These are phyloP conservation scores for Fragaria nilgerrensis DNA, from an alignment of 306 rosid species.

Conservation along the genomic window DNA sequence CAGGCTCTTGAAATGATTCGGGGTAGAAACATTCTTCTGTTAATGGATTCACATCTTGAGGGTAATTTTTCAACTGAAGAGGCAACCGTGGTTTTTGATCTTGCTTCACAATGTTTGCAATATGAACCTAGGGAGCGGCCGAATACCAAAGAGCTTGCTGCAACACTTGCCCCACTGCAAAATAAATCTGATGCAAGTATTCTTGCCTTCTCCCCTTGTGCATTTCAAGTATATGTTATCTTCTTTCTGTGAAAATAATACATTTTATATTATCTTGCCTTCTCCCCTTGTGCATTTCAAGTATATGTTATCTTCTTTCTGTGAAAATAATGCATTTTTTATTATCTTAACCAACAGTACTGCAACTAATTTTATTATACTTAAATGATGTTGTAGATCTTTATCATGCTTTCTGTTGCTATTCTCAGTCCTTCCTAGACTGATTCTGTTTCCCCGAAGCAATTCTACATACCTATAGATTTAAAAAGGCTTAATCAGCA, in stretches of 20 bases:
- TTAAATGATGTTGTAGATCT: background rate
- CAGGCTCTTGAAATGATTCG: constrained; percentile 86
- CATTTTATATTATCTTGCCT: background rate
- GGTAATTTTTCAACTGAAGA: constrained; percentile 70
- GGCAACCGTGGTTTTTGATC: constrained; percentile 75
- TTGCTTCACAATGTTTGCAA: constrained; percentile 73
- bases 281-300: background rate
- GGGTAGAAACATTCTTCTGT: constrained; percentile 61
- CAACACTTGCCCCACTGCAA: constrained; percentile 54
- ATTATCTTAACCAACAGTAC: background rate
- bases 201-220: background rate
- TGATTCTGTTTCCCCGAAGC: background rate
- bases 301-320: background rate
- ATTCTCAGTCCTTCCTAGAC: background rate
- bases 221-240: background rate
- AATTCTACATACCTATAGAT: background rate
- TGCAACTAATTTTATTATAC: background rate
- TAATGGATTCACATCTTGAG: constrained; percentile 89
- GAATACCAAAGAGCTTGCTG: constrained; percentile 55
- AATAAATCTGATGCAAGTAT: constrained; percentile 59
- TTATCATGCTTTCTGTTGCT: background rate
- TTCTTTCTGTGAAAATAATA: background rate
- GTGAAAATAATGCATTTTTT: background rate
- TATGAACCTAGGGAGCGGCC: constrained; percentile 78
- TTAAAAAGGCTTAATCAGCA: background rate